These are phyloP conservation scores for Globisporangium uncinulatum DNA, from an alignment of 352 stramenopile genomes.

Conservation along the genomic window DNA sequence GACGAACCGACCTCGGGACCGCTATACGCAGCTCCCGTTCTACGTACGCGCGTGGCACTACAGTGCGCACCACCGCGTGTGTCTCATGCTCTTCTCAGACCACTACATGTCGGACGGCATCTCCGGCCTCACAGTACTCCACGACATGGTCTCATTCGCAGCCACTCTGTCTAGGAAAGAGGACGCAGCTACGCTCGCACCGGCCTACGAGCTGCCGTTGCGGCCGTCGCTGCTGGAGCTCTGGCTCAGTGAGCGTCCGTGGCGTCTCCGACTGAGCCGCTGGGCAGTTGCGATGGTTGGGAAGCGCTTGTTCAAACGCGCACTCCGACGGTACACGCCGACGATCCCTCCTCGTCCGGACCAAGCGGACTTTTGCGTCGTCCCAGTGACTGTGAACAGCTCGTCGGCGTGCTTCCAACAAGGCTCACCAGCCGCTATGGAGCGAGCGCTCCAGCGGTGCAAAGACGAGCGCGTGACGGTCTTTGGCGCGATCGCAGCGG, in stretches of 20 bases:
- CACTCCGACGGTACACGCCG: background rate
- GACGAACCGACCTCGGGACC: background rate
- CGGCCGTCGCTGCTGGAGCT: conserved; percentile 25
- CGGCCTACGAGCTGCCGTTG: conserved; percentile 12
- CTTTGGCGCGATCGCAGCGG: conserved; percentile 25
- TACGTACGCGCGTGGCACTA: conserved; percentile 4
- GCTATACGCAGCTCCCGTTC: conserved; percentile 3
- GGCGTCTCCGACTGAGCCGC: conserved; percentile 15
- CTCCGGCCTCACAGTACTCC: conserved; percentile 6
- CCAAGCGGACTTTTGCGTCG: conserved; percentile 27
- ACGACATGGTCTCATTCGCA: conserved; percentile 10
- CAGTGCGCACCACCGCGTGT: background rate
- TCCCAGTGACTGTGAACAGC: conserved; percentile 21
- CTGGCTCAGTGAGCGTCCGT: conserved; percentile 17
- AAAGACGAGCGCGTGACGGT: conserved; percentile 32
- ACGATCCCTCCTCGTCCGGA: conserved; percentile 17
- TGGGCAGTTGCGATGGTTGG: conserved; percentile 13
- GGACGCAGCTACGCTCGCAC: no score
- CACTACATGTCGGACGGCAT: conserved; percentile 9
- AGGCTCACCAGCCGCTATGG: conserved; percentile 29
- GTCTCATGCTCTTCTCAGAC: conserved; percentile 8
- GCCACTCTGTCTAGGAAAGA: background rate
- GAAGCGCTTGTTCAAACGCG: conserved; percentile 13
- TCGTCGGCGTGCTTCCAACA: conserved; percentile 30
- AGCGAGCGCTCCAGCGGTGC: conserved; percentile 25